phyloP scores from a whole-genome alignment of 2,329 filamentous ascomycete genomes.

The Aureobasidium sp. region DNA sequence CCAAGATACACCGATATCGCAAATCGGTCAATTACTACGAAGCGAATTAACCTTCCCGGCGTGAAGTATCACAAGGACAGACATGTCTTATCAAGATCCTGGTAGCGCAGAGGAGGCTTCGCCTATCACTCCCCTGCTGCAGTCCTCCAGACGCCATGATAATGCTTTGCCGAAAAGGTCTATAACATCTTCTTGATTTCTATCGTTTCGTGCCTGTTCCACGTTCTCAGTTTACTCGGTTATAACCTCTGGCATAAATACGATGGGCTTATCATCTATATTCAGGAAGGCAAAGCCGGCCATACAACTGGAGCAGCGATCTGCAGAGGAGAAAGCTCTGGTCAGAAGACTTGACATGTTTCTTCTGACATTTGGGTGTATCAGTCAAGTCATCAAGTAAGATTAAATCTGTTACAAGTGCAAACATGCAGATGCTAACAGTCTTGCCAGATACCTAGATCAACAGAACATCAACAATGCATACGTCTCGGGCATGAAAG shows the following conservation, averaged over 20 bases:
- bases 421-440: no score
- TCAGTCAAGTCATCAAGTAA: constrained; percentile 30
- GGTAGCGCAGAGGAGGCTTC: not conserved
- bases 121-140: constrained; percentile 8
- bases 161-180: not conserved
- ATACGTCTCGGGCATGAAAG: constrained; percentile 19
- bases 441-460: constrained; percentile 11
- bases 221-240: no score
- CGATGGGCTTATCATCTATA: constrained; percentile 3
- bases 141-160: not conserved
- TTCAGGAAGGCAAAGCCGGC: constrained; percentile 2
- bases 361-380: constrained; percentile 32
- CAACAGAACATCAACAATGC: constrained; percentile 20
- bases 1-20: not conserved
- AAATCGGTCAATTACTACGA: not conserved
- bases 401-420: no score
- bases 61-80: not conserved
- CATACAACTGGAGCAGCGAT: constrained; percentile 14
- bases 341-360: constrained; percentile 31
- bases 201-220: no score
- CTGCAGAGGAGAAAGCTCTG: constrained; percentile 27
- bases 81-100: not conserved
- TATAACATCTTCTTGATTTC: not conserved
- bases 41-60: not conserved
- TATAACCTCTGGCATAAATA: not conserved